Base-by-base conservation (phyloP, 257 asterid genomes). In the Plantago elongata region DNA sequence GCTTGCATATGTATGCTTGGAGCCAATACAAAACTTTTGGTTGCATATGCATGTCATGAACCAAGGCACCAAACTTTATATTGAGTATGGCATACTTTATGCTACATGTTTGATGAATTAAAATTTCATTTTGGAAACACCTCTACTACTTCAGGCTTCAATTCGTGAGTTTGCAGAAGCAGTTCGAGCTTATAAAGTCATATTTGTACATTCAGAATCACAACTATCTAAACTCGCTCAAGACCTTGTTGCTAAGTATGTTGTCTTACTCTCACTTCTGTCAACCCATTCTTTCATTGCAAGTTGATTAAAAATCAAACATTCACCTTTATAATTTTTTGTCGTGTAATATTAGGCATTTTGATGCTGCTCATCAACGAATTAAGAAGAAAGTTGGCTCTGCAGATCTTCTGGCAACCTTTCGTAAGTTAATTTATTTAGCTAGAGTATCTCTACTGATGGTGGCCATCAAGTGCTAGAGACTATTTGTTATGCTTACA, bases 81-180 rank as follows among this genome's bases (percentile, higher is more conserved):
- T n/a, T n/a, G 15, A n/a, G 47, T 40, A 1, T 55, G 9, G 18
- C 62, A n/a, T 40, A 38, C 16, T 18, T 54, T 71, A 37, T 44
- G 47, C 54, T 61, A 67, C 68, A 18, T 17, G 4, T 43, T 11
- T 12, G 27, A 8, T 38, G 63, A 45, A 58, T 67, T 59, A 40
- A 52, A 50, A 15, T 30, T 62, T 62, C 49, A 54, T 60, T 22
- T 70, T 48, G 65, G 30, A 67, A 29, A 47, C 46, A 9, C 64
- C 61, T 17, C 54, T 44, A 66, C 49, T 29, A 54, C 74, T 71
- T 72, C 88, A 93, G 99, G 92, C 85, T 72, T 83, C 96, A 52
- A 80, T 85, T 75, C 88, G 73, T 67, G 96, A 93, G 82, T 93
- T 93, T 78, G 84, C 83, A 17, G 95, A 89, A 84, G 97, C 97